These are phyloP conservation scores for Flammula alnicola DNA, from an alignment of 1,284 basidiomycete species.

Conservation along the genomic window DNA sequence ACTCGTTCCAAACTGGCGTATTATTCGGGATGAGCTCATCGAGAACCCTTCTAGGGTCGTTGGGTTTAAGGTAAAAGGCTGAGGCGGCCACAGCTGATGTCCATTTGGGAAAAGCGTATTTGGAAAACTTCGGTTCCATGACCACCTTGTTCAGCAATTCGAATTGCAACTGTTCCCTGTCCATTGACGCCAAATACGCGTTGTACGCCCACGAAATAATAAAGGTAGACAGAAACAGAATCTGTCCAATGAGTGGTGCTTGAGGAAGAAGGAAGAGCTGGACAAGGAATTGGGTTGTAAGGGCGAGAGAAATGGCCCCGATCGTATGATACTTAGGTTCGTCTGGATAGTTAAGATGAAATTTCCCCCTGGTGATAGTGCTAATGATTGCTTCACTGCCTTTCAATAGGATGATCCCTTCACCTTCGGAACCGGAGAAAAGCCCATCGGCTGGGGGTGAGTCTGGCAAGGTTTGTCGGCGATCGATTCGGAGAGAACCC, in stretches of 20 bases:
- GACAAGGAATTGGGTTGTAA: conserved; percentile 15
- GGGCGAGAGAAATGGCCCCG: conserved; percentile 8
- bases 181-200: conserved; percentile 14
- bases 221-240: conserved; percentile 17
- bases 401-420: conserved; percentile 10
- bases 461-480: conserved; percentile 1
- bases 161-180: conserved; percentile 14
- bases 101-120: conserved; percentile 4
- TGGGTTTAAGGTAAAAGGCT: background rate
- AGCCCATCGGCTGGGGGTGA: conserved; percentile 19
- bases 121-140: background rate
- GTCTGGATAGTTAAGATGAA: conserved; percentile 9
- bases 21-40: conserved; percentile 13
- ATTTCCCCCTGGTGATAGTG: conserved; percentile 10
- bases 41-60: background rate
- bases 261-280: conserved; percentile 20
- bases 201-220: conserved; percentile 15
- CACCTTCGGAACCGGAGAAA: conserved; percentile 1
- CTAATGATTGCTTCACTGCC: conserved; percentile 15
- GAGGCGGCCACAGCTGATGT: conserved; percentile 3
- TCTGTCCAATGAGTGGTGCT: conserved; percentile 14
- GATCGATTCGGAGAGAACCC: conserved; percentile 7
- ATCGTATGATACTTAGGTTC: conserved; percentile 15
- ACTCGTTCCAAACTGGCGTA: conserved; percentile 7
- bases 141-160: too few relatives aligned